Base-by-base conservation (phyloP, 495 filamentous ascomycete genomes). In the Penicillium maclennaniae region DNA sequence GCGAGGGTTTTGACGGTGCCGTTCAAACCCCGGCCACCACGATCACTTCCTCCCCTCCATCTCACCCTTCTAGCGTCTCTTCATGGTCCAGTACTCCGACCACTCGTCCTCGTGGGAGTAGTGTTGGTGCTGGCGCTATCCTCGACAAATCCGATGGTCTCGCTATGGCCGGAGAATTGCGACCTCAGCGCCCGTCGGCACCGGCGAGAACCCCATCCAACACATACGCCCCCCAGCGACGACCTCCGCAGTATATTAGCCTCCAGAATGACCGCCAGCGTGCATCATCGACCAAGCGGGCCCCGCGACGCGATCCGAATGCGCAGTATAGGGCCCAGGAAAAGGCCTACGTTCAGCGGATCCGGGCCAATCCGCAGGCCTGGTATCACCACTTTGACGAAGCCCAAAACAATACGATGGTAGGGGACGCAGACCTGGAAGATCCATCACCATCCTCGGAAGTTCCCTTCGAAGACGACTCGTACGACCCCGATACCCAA, bases 401-500 rank as follows among this genome's bases (percentile, higher is more conserved):
- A 51, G 75, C 82, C 3, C 86, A 87, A 41, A 80, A 82, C 5
- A 79, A 81, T 40, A 65, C 84, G 46, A 80, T 42, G 81, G 86
- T 70, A 79, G 86, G 65, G 3, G 90, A 91, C 40, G 91, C 92
- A 9, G 91, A 96, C 58, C 81, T 86, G n/a, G 93, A 97, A 45
- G 93, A 89, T 7, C 87, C 88, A 54, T 93, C 90, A 0, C 92
- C 92, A 4, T 87, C 87, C 0, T 89, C 89, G 0, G 92, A 93
- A 54, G 81, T 83, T 2, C 87, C 87, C 17, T 88, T 88, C 56
- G 86, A 89, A 45, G 87, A 87, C 54, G 89, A 96, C 61, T 77
- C 81, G 34, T 96, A 95, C 69, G 92, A 97, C 60, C 88, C 91
- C 49, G 93, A 97, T 62, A 92, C 89, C 25, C 84, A 97, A 63